Evolutionary conservation across 495 filamentous ascomycete species (phyloP), one percentile per base, ranked within the genome.

Genomic region (Daldinia childiae): DNA sequence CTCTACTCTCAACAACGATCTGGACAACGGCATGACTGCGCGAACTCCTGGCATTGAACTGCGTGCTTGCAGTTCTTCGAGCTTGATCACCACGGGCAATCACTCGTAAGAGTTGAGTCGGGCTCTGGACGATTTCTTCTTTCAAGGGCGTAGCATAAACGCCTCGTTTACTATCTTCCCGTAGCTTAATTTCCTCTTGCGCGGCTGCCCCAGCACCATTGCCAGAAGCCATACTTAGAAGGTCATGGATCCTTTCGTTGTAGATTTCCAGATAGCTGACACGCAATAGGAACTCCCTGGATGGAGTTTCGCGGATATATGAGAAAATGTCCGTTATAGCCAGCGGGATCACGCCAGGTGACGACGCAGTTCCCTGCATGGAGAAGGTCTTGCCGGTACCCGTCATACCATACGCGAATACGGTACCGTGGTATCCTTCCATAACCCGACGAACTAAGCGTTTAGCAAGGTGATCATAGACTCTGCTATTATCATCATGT

Each of bases 251-350:
- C 81, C 88, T 95, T 78, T 99, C 95, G 76, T 99, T 99, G 82
- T 99, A 99, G 51, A 99, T 99, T 80, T 99, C 95, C 52, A 99
- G 82, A 77, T 98, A 99, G 84, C 95, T 98, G 74, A 99, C 96
- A 60, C 95, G 92, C 58, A 99, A 88, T 55, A 99, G 82, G 72
- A 98, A 99, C 74, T 99, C 95, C 64, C 96, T 86, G 57, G 93
- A 91, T 0, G 95, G 96, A 7, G 95, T 99, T 82, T 99, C 95
- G 48, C 95, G 90, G 74, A 99, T 99, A 79, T 95, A 99, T 0
- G 96, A 98, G 79, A 99, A 99, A 34, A 99, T 99, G 75, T 99
- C 95, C 55, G 94, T 98, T 73, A 99, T 98, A 59, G 95, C 95
- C 24, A 99, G 85, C 9, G 95, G 95, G 55, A 99, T 99, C 32